Percentiles rank a stretch among this genome's conserved stretches.
Conservation (phyloP, 2,329 filamentous ascomycete genomes). For the Fusarium sp. region DNA sequence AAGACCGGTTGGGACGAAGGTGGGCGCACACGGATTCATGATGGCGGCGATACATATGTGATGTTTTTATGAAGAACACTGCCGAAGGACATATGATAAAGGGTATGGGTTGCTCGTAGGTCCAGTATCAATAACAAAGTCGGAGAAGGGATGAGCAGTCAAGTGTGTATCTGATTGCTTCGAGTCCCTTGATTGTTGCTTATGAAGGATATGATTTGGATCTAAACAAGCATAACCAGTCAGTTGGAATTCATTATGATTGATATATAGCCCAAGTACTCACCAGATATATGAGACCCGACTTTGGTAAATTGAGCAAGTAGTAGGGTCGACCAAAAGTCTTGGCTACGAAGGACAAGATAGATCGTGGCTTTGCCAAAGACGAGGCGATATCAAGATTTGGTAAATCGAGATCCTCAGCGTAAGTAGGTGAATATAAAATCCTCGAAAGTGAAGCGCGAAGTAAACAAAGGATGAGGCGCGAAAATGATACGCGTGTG, state of each 20-base stretch:
- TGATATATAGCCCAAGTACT: neutral
- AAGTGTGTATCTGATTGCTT: neutral
- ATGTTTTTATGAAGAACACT: neutral
- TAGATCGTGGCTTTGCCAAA: neutral
- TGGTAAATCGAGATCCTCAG: neutral
- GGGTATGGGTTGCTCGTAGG: neutral
- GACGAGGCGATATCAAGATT: neutral
- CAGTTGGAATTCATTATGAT: neutral
- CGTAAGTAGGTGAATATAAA: neutral
- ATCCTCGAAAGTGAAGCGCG: neutral
- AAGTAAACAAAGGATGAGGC: constrained; percentile 16
- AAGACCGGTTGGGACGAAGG: constrained; percentile 42
- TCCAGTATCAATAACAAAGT: neutral
- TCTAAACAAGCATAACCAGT: neutral
- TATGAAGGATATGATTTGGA: neutral
- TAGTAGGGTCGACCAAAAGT: neutral
- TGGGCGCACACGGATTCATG: constrained; percentile 50
- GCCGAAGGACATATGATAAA: neutral
- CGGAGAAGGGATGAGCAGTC: neutral
- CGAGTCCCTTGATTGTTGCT: neutral
- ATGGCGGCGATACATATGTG: neutral
- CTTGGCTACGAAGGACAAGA: neutral
- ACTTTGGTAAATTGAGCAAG: constrained; percentile 2
- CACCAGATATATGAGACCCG: neutral
- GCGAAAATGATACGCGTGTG: neutral